Base-by-base conservation (phyloP, 345 rosid genomes). In the Pistacia integerrima region DNA sequence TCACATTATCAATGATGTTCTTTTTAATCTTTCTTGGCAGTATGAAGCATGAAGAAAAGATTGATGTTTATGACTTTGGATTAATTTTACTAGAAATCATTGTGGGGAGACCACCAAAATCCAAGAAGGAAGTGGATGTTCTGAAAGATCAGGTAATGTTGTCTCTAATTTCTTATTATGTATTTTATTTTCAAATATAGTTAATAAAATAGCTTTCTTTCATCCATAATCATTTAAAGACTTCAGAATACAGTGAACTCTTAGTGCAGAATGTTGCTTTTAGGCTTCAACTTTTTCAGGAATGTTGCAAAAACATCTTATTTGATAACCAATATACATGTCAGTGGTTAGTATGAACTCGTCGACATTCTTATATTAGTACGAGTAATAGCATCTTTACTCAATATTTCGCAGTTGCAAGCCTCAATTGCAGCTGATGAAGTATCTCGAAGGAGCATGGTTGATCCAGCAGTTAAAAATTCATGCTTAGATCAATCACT, bases 61-160 rank as follows among this genome's bases (percentile, higher is more conserved):
- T 63, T 5, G 97, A 93, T 55, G 79, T 96, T 38, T 87, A 87
- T 74, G 92, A 91, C 79, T 90, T 93, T 65, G 98, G 99, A 76
- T 86, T 90, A 76, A 93, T 93, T 73, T 84, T 96, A 82, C 91
- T 93, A 4, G 99, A 96, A 83, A 86, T 91, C 70, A 88, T 96
- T 74, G 85, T 85, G 46, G 97, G 98, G 69, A 88, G 86, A 74
- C 89, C 92, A 63, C 25, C 90, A 80, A 82, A 79, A 54, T 77
- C 90, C 69, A 78, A 49, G 85, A 84, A 68, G 56, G 94, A 93
- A 78, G 86, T 92, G 41, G 87, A 84, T 71, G 74, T 52, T 69
- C 73, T 90, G 49, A 90, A 73, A 84, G 86, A 90, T 25, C 90
- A 87, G 91, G 98, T 89, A 82, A 80, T 38, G 6, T 1, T 70